phyloP scores from a whole-genome alignment of 2,329 filamentous ascomycete species.

The Esteya vermicola region DNA sequence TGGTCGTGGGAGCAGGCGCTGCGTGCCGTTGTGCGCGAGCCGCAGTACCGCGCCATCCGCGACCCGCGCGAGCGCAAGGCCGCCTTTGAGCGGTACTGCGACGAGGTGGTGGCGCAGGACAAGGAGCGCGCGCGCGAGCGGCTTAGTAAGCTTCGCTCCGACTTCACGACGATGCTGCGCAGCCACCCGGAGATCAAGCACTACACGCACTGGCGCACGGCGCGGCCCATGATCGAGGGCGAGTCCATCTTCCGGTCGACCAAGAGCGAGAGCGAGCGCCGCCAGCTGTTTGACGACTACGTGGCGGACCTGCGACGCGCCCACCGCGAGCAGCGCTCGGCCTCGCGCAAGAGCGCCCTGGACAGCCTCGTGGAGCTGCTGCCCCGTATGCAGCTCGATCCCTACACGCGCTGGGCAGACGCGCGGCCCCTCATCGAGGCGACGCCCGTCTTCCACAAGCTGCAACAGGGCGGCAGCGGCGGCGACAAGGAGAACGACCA shows the following conservation, averaged over 20 bases:
- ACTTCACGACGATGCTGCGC: conserved; percentile 92
- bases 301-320: conserved; percentile 68
- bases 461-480: neutral
- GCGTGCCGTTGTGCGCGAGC: conserved; percentile 72
- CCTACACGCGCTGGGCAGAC: conserved; percentile 89
- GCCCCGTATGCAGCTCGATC: conserved; percentile 68
- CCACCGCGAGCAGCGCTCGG: conserved; percentile 61
- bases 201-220: conserved; percentile 95
- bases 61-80: conserved; percentile 82
- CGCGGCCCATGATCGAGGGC: conserved; percentile 81
- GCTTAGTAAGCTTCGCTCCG: conserved; percentile 75
- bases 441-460: conserved; percentile 59
- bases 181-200: conserved; percentile 95
- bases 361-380: conserved; percentile 69
- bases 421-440: conserved; percentile 71
- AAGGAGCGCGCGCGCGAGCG: conserved; percentile 91
- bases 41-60: conserved; percentile 84
- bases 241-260: conserved; percentile 93
- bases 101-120: conserved; percentile 81
- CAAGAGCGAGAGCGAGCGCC: conserved; percentile 72
- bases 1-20: conserved; percentile 90
- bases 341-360: conserved; percentile 64
- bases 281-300: conserved; percentile 89
- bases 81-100: conserved; percentile 89
- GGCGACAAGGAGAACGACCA: neutral